A percentile compares a stretch with the other conserved stretches of the same genome.
These are phyloP conservation scores for Herpetomonas samuelpessoai DNA, from an alignment of 208 protist genomes.

Conservation along the genomic window DNA sequence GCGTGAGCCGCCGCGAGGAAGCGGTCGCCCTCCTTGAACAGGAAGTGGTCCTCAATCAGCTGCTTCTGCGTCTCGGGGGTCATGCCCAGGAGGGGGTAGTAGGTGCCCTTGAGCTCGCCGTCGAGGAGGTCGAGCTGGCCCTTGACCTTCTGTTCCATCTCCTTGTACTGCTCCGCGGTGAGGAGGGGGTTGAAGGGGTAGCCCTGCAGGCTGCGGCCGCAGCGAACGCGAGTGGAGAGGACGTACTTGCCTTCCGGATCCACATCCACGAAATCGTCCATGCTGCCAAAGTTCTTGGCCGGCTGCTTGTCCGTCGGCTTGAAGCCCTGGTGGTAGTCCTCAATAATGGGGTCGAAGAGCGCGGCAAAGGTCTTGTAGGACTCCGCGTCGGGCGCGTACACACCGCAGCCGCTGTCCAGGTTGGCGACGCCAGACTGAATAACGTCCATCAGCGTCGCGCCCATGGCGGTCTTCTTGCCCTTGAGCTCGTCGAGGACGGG, in stretches of 20 bases:
- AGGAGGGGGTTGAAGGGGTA: constrained; percentile 54
- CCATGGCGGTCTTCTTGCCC: constrained; percentile 30
- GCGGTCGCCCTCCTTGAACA: constrained; percentile 73
- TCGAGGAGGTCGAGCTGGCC: constrained; percentile 31
- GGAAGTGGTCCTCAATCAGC: constrained; percentile 56
- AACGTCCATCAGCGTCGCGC: constrained; percentile 46
- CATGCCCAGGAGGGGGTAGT: constrained; percentile 64
- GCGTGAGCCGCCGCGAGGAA: constrained; percentile 53
- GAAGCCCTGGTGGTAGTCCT: constrained; percentile 56
- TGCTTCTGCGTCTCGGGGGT: constrained; percentile 48
- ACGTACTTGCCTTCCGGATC: constrained; percentile 62
- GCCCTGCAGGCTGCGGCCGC: constrained; percentile 39
- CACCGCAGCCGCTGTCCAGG: constrained; percentile 40
- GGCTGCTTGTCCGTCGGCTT: constrained; percentile 49
- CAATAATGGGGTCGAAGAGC: constrained; percentile 54
- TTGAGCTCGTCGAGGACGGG: constrained; percentile 45
- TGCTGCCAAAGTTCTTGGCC: constrained; percentile 43
- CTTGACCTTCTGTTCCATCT: constrained; percentile 49
- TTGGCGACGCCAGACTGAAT: constrained; percentile 61
- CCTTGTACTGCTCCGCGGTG: constrained; percentile 36
- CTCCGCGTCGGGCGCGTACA: constrained; percentile 58
- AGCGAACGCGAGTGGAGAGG: constrained; percentile 52
- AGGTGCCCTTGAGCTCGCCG: constrained; percentile 45
- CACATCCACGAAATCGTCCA: constrained; percentile 27
- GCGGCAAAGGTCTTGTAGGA: constrained; percentile 52